phyloP scores from a whole-genome alignment of 179 eudicot genomes.

The Beta corolliflora region DNA sequence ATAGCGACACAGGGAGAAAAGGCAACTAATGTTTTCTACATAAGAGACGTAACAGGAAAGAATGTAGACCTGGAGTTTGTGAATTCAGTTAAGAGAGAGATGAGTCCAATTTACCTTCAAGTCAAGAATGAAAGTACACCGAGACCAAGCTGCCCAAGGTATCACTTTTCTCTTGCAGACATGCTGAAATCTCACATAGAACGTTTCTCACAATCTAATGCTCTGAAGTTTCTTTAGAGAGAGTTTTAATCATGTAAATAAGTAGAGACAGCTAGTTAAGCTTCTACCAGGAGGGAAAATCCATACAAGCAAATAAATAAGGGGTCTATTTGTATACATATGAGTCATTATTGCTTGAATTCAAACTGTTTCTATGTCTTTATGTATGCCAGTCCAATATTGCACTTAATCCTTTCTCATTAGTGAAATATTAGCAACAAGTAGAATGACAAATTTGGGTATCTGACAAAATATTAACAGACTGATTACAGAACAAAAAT shows the following conservation, averaged over 20 bases:
- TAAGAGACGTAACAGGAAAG: constrained; percentile 52
- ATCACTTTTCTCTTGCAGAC: constrained; percentile 49
- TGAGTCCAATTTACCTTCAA: constrained; percentile 54
- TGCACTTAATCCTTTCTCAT: constrained; percentile 34
- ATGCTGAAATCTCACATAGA: constrained; percentile 48
- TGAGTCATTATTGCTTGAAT: too few species aligned
- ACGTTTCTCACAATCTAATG: constrained; percentile 26
- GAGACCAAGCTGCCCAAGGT: constrained; percentile 30
- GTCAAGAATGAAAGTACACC: constrained; percentile 44
- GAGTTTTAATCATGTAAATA: too few species aligned
- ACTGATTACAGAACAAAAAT: not conserved
- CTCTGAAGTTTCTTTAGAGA: too few species aligned
- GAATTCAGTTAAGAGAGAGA: constrained; percentile 58
- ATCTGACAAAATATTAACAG: not conserved
- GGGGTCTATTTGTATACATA: too few species aligned
- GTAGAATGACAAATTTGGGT: not conserved
- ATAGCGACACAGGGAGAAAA: constrained; percentile 58
- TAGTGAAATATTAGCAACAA: not conserved
- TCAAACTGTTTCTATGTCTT: too few species aligned
- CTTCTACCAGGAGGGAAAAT: too few species aligned
- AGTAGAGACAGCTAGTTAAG: too few species aligned
- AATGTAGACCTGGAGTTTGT: constrained; percentile 54
- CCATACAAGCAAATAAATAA: too few species aligned
- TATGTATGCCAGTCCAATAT: too few species aligned
- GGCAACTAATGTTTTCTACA: constrained; percentile 52